Evolutionary conservation across 148 eudicot species (phyloP).

Genomic region (Nepenthes gracilis): DNA sequence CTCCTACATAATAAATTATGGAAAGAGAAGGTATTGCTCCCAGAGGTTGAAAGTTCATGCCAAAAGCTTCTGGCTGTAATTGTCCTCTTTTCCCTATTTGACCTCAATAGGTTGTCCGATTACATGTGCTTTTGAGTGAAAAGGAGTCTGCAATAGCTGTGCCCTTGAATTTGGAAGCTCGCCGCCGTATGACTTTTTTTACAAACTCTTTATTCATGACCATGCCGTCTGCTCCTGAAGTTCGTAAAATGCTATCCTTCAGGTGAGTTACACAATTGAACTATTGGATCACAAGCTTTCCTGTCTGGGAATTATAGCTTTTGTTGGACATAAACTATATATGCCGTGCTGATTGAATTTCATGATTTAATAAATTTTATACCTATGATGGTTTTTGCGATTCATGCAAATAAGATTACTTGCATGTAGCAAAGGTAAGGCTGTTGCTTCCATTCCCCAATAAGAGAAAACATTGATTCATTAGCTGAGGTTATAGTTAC

Average conservation of each 20-base stretch:
- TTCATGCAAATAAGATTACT: too few relatives aligned
- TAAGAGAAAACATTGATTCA: too few relatives aligned
- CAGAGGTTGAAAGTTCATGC: not conserved
- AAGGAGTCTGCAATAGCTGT: constrained; percentile 97
- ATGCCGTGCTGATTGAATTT: too few relatives aligned
- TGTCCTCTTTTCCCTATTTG: not conserved
- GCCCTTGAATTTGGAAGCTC: constrained; percentile 89
- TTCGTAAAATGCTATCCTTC: constrained; percentile 94
- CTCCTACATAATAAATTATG: constrained; percentile 42
- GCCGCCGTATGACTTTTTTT: constrained; percentile 93
- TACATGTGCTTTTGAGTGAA: constrained; percentile 77
- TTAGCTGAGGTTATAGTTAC: too few relatives aligned
- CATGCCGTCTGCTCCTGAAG: constrained; percentile 92
- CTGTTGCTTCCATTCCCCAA: too few relatives aligned
- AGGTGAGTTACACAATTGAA: constrained; percentile 44
- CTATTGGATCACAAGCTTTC: too few relatives aligned
- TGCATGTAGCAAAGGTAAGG: too few relatives aligned
- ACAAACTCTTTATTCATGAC: constrained; percentile 91
- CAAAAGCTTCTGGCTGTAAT: not conserved
- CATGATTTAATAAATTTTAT: too few relatives aligned
- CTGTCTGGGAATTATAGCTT: too few relatives aligned
- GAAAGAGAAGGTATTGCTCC: constrained; percentile 63
- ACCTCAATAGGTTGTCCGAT: constrained; percentile 59
- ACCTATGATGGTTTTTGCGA: too few relatives aligned
- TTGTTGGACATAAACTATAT: too few relatives aligned